Evolutionary conservation across 805 yeast species (phyloP), one percentile per base, ranked within the genome.

Genomic region (Cyberlindnera samutprakarnensis): DNA sequence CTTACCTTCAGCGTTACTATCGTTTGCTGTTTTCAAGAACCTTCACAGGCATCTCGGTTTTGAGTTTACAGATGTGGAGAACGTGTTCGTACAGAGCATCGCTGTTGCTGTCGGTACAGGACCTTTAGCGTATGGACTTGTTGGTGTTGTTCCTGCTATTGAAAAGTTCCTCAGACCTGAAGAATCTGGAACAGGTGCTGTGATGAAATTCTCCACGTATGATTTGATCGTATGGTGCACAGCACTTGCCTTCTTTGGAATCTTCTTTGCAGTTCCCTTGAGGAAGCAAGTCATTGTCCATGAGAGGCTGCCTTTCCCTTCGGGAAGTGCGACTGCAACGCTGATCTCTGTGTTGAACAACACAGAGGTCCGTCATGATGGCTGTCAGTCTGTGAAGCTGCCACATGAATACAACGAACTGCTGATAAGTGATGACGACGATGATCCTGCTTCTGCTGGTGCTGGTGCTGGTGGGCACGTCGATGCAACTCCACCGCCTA

Each of bases 91-190:
- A 1, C 96, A 86, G 53, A 84, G 95, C 54, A 75, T 90, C 19
- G 86, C 97, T 0, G 96, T 92, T 5, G 96, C 97, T 0, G 94
- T 85, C 1, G 98, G 98, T 2, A 92, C 98, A 0, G 97, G 97
- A 0, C 98, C 98, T 0, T 63, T 90, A 40, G 94, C 96, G 0
- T 90, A 82, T 57, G 97, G 97, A 0, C 73, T 90, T 41, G 94
- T 90, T 14, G 98, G 98, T 1, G 88, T 94, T 5, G 70, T 92
- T 2, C 98, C 98, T 0, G 97, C 98, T 1, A 79, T 90, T 33
- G 97, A 90, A 50, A 85, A 87, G 59, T 79, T 90, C 42, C 58
- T 90, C 39, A 77, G 85, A 2, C 59, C 66, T 0, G 86, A 78
- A 23, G 98, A 90, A 54, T 73, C 81, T 23, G 95, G 94, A 2